Base-by-base conservation (phyloP, 2,329 filamentous ascomycete species). In the Lanzia echinophila region DNA sequence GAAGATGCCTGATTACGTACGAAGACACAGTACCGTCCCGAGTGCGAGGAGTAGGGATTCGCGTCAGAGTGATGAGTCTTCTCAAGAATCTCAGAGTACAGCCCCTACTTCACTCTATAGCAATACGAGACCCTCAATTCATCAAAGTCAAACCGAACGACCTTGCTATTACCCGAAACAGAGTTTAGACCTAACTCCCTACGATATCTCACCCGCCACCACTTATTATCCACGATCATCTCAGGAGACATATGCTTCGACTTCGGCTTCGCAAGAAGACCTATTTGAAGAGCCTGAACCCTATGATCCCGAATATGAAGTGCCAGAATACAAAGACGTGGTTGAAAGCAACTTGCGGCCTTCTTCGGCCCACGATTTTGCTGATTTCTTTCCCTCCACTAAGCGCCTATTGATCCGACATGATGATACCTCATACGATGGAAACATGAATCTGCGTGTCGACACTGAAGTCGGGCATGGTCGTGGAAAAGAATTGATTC, bases 381-480 rank as follows among this genome's bases (percentile, higher is more conserved):
- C 84, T 24, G 79, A 84, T 51, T 79, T 95, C 50, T 99, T 96
- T 69, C 92, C 94, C 11, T 95, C 91, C 8, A 79, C 85, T 61
- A 83, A 90, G 68, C 82, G 88, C 53, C 74, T 97, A 50, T 82
- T 82, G 34, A 90, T 99, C 65, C 83, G 87, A 28, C 92, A 97
- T 68, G 94, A 97, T 68, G 90, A 96, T 70, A 83, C 88, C 47
- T 94, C 90, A 0, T 72, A 85, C 3, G 92, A 99, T 68, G 92
- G 92, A 34, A 96, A 96, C 75, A 95, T 96, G 90, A 97, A 97
- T 68, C 78, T 99, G 54, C 85, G 91, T 32, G 79, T 97, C 55
- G 91, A 96, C 68, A 92, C 89, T 6, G 76, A 87, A 58, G 80
- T 88, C 44, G 72, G 75, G 24, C 77, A 79, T 24, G 53, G 52